Base-by-base conservation (phyloP, 176 grass and related monocot species). In the Bolboschoenus planiculmis region DNA sequence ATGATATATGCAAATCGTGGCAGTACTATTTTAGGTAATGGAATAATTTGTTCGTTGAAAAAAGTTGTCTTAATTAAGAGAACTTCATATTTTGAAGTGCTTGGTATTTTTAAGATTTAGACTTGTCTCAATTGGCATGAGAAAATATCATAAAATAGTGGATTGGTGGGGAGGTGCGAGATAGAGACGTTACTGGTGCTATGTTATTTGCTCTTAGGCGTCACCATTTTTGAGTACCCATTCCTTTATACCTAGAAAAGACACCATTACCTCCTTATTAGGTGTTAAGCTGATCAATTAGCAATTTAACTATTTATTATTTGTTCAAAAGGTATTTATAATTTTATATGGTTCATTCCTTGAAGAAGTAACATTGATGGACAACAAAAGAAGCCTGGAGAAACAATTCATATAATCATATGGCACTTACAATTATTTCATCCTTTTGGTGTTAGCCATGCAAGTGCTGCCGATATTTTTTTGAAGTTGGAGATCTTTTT, bases 151-250 rank as follows among this genome's bases (percentile, higher is more conserved):
- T 39, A 59, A n/a, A 39, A 15, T 80, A 59, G 34, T 82, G 56
- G 37, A 64, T 46, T 82, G 65, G 79, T 81, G 79, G 79, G 79
- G 79, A 27, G 36, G 56, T 62, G 37, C n/a, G n/a, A 81, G 79
- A 64, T 61, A 24, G 51, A 63, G 51, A 81, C 56, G 10, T 40
- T n/a, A 61, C 33, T n/a, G 43, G 56, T 5, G 50, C 36, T 81
- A 16, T 81, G 57, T 13, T 62, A 61, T 29, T 13, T 64, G 79
- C 79, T 27, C 21, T 63, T 9, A 63, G 31, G 39, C 14, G 36
- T 46, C 33, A 43, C 50, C 54, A 29, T 31, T 29, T 44, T 43
- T 47, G 7, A 43, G 1, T 60, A 18, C 56, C 34, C 78, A 59
- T 53, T 60, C 5, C 39, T 82, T 59, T 65, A 15, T 82, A 48